Evolutionary conservation across 352 stramenopile genomes (phyloP).

Genomic region (Achlya hypogyna): DNA sequence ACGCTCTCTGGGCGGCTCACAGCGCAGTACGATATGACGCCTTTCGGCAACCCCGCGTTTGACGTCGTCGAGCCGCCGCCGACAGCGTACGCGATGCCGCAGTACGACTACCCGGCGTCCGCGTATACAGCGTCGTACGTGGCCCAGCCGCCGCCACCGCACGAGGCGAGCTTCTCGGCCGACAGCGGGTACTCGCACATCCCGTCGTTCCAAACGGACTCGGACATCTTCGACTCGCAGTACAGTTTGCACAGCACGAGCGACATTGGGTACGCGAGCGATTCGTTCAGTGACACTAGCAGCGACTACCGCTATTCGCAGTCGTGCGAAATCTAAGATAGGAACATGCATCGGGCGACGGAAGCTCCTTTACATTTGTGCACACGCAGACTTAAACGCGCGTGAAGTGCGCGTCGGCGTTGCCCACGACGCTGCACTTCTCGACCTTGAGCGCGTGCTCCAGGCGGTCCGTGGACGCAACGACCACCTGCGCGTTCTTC

Average conservation of each 20-base stretch:
- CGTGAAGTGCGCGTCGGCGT: conserved; percentile 69
- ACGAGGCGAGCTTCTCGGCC: neutral
- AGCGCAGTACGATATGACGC: neutral
- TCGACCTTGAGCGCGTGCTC: conserved; percentile 70
- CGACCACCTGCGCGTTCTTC: conserved; percentile 64
- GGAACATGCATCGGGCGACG: too few relatives aligned
- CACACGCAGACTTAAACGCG: conserved; percentile 50
- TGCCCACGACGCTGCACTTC: conserved; percentile 66
- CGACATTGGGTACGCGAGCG: neutral
- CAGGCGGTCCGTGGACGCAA: conserved; percentile 65
- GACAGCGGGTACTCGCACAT: conserved; percentile 1
- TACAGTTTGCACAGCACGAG: neutral
- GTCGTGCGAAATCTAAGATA: conserved; percentile 6
- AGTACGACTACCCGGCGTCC: neutral
- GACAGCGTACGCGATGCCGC: neutral
- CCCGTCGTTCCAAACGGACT: neutral
- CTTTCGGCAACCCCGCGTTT: neutral
- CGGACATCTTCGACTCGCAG: conserved; percentile 4
- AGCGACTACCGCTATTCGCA: conserved; percentile 2
- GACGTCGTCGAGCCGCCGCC: neutral
- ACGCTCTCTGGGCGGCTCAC: neutral
- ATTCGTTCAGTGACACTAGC: conserved; percentile 8
- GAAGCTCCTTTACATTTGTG: too few relatives aligned
- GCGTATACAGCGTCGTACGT: too few relatives aligned
- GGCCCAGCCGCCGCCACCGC: neutral